phyloP scores from a whole-genome alignment of 768 basidiomycete genomes.

The Artomyces pyxidatus region DNA sequence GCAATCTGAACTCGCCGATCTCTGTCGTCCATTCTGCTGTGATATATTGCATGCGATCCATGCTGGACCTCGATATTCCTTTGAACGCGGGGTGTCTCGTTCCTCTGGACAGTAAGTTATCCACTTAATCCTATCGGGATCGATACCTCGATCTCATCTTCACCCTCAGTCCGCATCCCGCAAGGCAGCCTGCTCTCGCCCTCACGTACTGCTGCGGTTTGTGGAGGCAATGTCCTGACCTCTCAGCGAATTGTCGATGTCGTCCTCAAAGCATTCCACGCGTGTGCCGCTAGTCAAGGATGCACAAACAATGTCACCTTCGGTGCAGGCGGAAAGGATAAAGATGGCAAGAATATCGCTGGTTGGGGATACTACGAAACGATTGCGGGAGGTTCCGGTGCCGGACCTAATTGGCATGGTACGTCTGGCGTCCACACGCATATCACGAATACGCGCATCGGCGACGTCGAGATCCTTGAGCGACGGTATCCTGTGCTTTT shows the following conservation, averaged over 20 bases:
- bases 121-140: not conserved
- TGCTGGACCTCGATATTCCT: conserved; percentile 83
- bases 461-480: conserved; percentile 90
- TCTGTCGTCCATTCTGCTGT: conserved; percentile 83
- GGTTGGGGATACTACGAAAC: conserved; percentile 97
- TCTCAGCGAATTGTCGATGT: conserved; percentile 94
- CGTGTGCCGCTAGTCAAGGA: conserved; percentile 88
- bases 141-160: conserved; percentile 11
- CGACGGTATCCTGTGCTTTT: conserved; percentile 89
- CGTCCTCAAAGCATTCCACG: conserved; percentile 86
- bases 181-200: conserved; percentile 72
- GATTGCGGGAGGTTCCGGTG: conserved; percentile 89
- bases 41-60: conserved; percentile 83
- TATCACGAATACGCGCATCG: conserved; percentile 89
- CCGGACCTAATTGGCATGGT: conserved; percentile 84
- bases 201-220: conserved; percentile 81
- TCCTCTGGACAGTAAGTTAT: conserved; percentile 60
- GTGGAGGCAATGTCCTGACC: conserved; percentile 87
- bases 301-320: conserved; percentile 93
- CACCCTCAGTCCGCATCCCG: conserved; percentile 67
- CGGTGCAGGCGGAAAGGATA: conserved; percentile 81
- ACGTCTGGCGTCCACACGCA: conserved; percentile 92
- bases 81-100: conserved; percentile 92
- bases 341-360: conserved; percentile 60
- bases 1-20: conserved; percentile 79